phyloP scores from a whole-genome alignment of 139 green algal genomes.

The Pedinophyceae sp. region DNA sequence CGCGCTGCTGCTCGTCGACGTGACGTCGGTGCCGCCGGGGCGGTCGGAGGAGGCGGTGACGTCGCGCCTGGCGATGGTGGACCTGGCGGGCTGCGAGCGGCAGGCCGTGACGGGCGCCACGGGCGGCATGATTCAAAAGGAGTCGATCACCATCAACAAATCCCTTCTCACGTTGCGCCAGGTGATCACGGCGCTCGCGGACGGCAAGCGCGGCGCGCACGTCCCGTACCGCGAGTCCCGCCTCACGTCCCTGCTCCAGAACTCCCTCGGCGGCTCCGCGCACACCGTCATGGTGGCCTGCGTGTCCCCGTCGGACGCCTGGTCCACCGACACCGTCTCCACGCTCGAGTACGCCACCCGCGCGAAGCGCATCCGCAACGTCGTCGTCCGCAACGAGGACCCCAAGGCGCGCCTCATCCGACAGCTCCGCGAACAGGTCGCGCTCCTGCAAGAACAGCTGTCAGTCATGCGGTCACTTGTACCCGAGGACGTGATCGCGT shows the following conservation, averaged over 20 bases:
- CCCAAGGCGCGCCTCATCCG: slow-evolving; percentile 28
- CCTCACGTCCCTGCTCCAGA: slow-evolving; percentile 37
- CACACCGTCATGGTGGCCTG: slow-evolving; percentile 34
- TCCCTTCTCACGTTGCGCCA: slow-evolving; percentile 29
- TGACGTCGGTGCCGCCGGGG: slow-evolving; percentile 8
- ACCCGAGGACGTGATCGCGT: background rate
- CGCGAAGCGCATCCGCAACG: slow-evolving; percentile 10
- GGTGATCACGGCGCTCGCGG: slow-evolving; percentile 8
- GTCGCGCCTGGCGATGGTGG: slow-evolving; percentile 26
- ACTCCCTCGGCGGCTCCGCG: slow-evolving; percentile 26
- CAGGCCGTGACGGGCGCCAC: background rate
- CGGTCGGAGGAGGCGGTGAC: slow-evolving; percentile 11
- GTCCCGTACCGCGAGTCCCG: slow-evolving; percentile 36
- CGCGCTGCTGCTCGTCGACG: slow-evolving; percentile 28
- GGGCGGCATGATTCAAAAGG: slow-evolving; percentile 12
- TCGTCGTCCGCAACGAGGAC: slow-evolving; percentile 26
- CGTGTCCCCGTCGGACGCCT: slow-evolving; percentile 14
- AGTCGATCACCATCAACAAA: slow-evolving; percentile 41
- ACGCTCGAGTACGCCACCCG: slow-evolving; percentile 34
- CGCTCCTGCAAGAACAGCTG: slow-evolving; percentile 24
- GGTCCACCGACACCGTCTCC: slow-evolving; percentile 27
- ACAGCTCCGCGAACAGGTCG: slow-evolving; percentile 22
- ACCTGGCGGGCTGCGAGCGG: slow-evolving; percentile 36
- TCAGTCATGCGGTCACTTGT: background rate
- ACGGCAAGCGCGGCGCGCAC: slow-evolving; percentile 6